Conservation (phyloP, 148 eudicot genomes). For the Persicaria maculosa region DNA sequence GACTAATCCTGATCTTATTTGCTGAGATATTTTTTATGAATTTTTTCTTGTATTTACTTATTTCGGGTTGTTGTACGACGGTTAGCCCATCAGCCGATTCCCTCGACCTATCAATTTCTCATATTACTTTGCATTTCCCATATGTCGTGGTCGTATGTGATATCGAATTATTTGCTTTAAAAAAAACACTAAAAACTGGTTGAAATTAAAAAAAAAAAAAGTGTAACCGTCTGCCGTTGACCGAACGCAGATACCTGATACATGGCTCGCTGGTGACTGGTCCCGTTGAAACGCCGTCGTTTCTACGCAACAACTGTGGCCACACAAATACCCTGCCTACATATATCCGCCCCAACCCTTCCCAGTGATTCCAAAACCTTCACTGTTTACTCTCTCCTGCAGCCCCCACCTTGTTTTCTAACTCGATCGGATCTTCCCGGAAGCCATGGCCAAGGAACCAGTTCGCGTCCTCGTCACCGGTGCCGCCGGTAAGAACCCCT, state of each 20-base stretch:
- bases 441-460: constrained; percentile 52
- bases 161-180: too few species aligned
- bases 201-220: too few species aligned
- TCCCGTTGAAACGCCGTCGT: constrained; percentile 5
- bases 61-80: too few species aligned
- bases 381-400: background rate
- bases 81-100: too few species aligned
- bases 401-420: background rate
- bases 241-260: background rate
- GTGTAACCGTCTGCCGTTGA: background rate
- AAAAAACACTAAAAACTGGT: too few species aligned
- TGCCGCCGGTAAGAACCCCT: constrained; percentile 52
- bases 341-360: constrained; percentile 4
- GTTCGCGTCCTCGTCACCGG: constrained; percentile 76
- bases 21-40: too few species aligned
- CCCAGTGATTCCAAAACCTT: background rate
- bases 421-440: constrained; percentile 12
- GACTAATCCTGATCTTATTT: too few species aligned
- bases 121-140: too few species aligned
- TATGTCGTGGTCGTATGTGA: too few species aligned
- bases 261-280: too few species aligned
- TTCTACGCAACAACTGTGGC: background rate
- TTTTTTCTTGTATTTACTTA: too few species aligned
- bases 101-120: too few species aligned
- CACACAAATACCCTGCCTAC: background rate